Evolutionary conservation across 2,329 filamentous ascomycete genomes (phyloP).

Genomic region (Neonectria hederae): DNA sequence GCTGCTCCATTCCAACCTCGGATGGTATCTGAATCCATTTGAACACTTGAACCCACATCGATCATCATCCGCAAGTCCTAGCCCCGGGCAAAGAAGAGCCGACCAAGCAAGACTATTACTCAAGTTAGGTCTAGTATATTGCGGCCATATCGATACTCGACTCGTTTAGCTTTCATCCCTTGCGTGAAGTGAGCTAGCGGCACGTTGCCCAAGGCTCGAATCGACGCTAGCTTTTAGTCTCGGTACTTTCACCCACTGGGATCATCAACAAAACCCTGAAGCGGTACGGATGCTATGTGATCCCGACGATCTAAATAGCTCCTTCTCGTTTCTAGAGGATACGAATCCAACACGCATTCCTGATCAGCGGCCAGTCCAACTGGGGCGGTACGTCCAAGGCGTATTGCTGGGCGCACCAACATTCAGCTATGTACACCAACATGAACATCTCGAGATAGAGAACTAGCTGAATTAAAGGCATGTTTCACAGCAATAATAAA

Average conservation of each 20-base stretch:
- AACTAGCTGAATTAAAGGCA: too few species aligned
- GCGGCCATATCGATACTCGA: not conserved
- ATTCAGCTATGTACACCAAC: too few species aligned
- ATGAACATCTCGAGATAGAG: too few species aligned
- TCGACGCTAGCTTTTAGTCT: constrained; percentile 18
- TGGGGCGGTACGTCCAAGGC: not conserved
- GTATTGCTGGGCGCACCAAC: too few species aligned
- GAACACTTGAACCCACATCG: constrained; percentile 12
- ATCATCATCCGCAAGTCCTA: constrained; percentile 14
- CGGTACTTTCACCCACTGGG: constrained; percentile 1
- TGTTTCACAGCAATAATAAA: too few species aligned
- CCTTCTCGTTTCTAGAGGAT: too few species aligned
- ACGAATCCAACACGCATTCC: too few species aligned
- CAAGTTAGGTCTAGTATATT: too few species aligned
- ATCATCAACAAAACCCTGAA: constrained; percentile 2
- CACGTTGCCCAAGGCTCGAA: not conserved
- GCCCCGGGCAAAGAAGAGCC: constrained; percentile 28
- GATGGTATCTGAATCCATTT: constrained; percentile 25
- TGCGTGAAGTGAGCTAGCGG: constrained; percentile 16
- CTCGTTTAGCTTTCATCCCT: constrained; percentile 18
- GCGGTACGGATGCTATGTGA: constrained; percentile 11
- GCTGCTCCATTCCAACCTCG: constrained; percentile 37
- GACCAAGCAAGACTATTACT: constrained; percentile 8
- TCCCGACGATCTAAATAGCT: not conserved
- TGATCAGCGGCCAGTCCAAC: not conserved